Percentiles rank a stretch among this genome's conserved stretches.
These are phyloP conservation scores for Thalassiosira profunda DNA, from an alignment of 108 stramenopile genomes.

Conservation along the genomic window DNA sequence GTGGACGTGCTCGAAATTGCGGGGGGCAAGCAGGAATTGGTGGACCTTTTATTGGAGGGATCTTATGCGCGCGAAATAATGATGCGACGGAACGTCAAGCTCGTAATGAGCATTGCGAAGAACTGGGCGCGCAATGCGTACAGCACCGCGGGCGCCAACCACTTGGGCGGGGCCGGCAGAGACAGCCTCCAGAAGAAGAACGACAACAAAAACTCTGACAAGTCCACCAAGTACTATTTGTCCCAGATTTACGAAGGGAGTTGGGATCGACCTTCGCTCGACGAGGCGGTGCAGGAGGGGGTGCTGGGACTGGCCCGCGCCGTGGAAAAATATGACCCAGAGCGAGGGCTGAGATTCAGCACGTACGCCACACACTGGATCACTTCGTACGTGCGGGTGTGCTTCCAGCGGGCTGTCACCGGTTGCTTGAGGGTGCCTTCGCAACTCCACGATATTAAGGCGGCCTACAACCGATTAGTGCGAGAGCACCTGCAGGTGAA, in stretches of 20 bases:
- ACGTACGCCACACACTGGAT: slow-evolving; percentile 93
- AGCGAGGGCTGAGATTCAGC: slow-evolving; percentile 67
- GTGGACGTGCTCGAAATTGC: slow-evolving; percentile 34
- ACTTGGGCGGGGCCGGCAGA: slow-evolving; percentile 18
- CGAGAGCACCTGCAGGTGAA: slow-evolving; percentile 44
- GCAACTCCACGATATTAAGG: slow-evolving; percentile 61
- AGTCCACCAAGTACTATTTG: not conserved
- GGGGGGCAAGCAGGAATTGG: slow-evolving; percentile 59
- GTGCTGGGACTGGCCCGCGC: slow-evolving; percentile 81
- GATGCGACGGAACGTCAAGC: slow-evolving; percentile 67
- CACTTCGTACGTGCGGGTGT: slow-evolving; percentile 66
- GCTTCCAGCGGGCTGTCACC: slow-evolving; percentile 64
- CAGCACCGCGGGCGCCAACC: slow-evolving; percentile 29
- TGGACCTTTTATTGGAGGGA: slow-evolving; percentile 58
- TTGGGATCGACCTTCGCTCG: slow-evolving; percentile 65
- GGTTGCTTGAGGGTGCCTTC: slow-evolving; percentile 67
- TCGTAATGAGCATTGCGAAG: slow-evolving; percentile 81
- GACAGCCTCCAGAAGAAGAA: not conserved
- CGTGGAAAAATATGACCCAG: slow-evolving; percentile 79
- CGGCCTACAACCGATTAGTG: slow-evolving; percentile 61
- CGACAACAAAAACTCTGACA: not conserved
- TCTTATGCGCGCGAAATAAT: slow-evolving; percentile 62
- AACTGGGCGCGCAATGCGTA: slow-evolving; percentile 42
- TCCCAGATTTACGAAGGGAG: slow-evolving; percentile 51
- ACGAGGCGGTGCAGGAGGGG: slow-evolving; percentile 91